These are phyloP conservation scores for Laburnicola sp. DNA, from an alignment of 2,329 filamentous ascomycete species.

Conservation along the genomic window DNA sequence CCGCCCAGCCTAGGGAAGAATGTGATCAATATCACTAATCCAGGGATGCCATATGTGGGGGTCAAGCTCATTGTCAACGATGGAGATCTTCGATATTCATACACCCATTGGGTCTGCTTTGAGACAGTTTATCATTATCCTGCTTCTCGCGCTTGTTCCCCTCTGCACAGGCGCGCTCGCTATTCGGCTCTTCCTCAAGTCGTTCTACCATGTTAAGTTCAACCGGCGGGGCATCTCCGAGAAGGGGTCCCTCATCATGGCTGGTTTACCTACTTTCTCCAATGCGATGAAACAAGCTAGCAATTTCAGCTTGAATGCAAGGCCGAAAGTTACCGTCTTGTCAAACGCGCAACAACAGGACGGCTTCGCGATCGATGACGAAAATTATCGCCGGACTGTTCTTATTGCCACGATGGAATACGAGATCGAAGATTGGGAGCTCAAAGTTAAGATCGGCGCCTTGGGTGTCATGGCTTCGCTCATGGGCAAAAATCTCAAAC, in stretches of 20 bases:
- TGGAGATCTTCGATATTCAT: constrained; percentile 54
- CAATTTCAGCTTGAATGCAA: constrained; percentile 7
- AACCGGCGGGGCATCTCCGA: constrained; percentile 61
- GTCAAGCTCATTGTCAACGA: constrained; percentile 62
- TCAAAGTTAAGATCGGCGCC: constrained; percentile 73
- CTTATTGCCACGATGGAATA: constrained; percentile 74
- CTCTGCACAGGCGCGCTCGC: constrained; percentile 54
- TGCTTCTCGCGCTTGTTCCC: constrained; percentile 59
- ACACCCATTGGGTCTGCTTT: constrained; percentile 59
- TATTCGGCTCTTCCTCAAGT: constrained; percentile 61
- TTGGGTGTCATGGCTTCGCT: constrained; percentile 71
- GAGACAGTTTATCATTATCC: constrained; percentile 58
- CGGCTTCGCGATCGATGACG: constrained; percentile 18
- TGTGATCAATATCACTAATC: constrained; percentile 63
- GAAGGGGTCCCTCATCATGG: constrained; percentile 42
- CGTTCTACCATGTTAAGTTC: constrained; percentile 66
- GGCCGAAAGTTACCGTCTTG: not conserved
- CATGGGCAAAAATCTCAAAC: constrained; percentile 67
- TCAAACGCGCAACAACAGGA: constrained; percentile 17
- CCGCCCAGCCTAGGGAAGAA: constrained; percentile 60
- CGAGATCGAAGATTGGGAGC: constrained; percentile 69
- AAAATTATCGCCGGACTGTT: constrained; percentile 54
- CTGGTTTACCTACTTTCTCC: constrained; percentile 8
- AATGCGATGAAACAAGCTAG: constrained; percentile 1
- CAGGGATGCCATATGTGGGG: constrained; percentile 58